Evolutionary conservation across 257 asterid species (phyloP).

Genomic region (Anisodus tanguticus): DNA sequence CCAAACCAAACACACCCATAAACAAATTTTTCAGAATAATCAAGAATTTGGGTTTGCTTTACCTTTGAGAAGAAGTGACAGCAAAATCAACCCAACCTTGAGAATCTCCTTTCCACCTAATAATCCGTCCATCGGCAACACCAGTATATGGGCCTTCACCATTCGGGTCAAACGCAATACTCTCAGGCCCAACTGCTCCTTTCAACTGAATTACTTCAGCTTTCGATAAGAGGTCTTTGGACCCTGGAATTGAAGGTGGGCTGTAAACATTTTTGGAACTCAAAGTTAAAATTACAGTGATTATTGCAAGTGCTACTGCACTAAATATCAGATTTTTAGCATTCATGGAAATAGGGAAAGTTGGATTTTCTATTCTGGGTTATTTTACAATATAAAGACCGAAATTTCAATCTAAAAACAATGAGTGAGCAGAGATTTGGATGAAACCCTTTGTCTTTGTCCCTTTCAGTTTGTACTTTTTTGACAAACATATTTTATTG

Average conservation of each 20-base stretch:
- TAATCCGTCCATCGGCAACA: conserved; percentile 44
- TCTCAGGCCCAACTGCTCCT: conserved; percentile 40
- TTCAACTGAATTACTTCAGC: conserved; percentile 8
- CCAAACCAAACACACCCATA: no score
- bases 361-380: neutral
- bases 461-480: no score
- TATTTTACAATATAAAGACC: no score
- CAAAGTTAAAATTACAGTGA: neutral
- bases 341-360: conserved; percentile 13
- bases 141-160: conserved; percentile 46
- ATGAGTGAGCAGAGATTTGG: no score
- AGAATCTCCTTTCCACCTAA: conserved; percentile 32
- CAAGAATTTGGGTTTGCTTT: neutral
- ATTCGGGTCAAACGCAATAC: conserved; percentile 35
- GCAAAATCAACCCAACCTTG: conserved; percentile 40
- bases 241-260: conserved; percentile 29
- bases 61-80: conserved; percentile 38
- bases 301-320: conserved; percentile 20
- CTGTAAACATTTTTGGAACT: neutral
- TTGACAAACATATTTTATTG: no score
- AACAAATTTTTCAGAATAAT: no score
- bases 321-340: neutral
- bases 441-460: no score
- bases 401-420: no score
- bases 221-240: conserved; percentile 20